Conservation (phyloP, 306 rosid genomes). For the Delonix regia region DNA sequence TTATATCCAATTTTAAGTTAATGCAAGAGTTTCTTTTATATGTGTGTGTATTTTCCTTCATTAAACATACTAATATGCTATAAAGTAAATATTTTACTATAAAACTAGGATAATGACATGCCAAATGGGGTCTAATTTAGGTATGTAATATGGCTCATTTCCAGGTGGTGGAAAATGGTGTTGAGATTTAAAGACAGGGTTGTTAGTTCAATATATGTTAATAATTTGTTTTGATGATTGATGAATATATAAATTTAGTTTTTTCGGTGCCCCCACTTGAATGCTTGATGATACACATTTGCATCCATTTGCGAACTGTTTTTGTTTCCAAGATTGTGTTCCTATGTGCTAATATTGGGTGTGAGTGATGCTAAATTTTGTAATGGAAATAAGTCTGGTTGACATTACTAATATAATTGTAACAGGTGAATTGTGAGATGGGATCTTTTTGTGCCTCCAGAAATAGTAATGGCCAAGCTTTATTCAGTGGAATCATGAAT, state of each 20-base stretch:
- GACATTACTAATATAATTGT: not conserved
- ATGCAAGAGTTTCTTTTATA: not conserved
- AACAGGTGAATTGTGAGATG: conserved; percentile 53
- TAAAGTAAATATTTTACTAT: no score
- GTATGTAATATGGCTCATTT: not conserved
- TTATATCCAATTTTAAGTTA: not conserved
- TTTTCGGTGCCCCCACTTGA: not conserved
- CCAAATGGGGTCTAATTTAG: not conserved
- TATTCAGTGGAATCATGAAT: conserved; percentile 34
- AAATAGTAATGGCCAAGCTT: conserved; percentile 32
- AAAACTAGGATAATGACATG: not conserved
- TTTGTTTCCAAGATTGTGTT: conserved; percentile 23
- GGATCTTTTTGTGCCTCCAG: conserved; percentile 36
- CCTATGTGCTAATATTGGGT: conserved; percentile 18
- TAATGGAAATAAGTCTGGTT: not conserved
- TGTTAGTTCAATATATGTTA: not conserved
- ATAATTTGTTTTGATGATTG: not conserved
- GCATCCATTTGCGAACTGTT: conserved; percentile 6
- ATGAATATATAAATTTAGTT: not conserved
- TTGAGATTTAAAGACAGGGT: not conserved
- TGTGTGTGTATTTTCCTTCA: not conserved
- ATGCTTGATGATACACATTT: conserved; percentile 3
- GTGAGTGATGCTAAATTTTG: not conserved
- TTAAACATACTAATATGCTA: not conserved
- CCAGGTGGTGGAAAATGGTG: not conserved